These are phyloP conservation scores for Schizosaccharomyces lindneri DNA, from an alignment of 805 yeast species.

Conservation along the genomic window DNA sequence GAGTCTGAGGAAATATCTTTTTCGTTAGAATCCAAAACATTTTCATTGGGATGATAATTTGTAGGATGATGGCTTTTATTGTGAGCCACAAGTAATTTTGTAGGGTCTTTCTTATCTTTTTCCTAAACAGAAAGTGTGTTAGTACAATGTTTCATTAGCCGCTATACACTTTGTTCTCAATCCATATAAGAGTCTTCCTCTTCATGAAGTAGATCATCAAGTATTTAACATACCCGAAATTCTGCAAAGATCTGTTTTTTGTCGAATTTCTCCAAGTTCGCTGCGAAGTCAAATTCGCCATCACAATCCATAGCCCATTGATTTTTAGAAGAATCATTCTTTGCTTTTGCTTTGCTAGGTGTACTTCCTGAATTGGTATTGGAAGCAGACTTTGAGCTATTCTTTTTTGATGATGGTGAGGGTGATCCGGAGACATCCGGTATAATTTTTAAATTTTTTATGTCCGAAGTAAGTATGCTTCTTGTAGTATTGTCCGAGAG, in stretches of 20 bases:
- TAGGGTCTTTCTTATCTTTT: neutral
- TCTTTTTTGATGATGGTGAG: neutral
- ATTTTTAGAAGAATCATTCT: neutral
- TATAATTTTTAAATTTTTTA: neutral
- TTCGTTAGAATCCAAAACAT: neutral
- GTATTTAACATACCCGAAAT: neutral
- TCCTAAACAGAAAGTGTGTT: neutral
- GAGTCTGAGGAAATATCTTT: neutral
- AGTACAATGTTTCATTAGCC: no score
- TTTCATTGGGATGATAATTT: neutral
- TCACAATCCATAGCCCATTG: neutral
- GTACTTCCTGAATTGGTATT: no score
- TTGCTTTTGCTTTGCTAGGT: neutral
- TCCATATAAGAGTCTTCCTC: no score
- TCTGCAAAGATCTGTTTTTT: neutral
- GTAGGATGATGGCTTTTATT: neutral
- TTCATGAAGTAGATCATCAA: neutral
- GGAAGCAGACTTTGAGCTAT: no score
- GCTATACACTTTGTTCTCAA: no score
- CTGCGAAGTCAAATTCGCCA: neutral
- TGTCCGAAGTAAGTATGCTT: neutral
- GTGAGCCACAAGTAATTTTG: neutral
- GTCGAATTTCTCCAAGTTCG: neutral
- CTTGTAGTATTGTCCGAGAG: neutral
- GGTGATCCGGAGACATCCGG: neutral